Conservation (phyloP, 2,329 filamentous ascomycete species). For the Penicillium digitatum region DNA sequence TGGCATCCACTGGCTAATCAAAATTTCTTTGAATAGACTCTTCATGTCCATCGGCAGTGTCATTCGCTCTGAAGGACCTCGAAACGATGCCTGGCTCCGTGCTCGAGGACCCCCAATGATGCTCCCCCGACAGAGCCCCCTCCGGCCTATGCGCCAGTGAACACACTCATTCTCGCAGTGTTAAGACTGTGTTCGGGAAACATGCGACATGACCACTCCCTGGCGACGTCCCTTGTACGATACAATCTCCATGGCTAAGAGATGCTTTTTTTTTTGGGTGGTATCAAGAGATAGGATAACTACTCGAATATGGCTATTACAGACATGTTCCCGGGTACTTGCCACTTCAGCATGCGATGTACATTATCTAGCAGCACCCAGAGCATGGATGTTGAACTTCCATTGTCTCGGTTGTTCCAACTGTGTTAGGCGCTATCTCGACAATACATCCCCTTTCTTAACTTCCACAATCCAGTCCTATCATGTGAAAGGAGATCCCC, state of each 20-base stretch:
- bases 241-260: conserved; percentile 21
- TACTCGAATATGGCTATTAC: not conserved
- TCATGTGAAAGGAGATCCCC: not conserved
- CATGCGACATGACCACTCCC: conserved; percentile 23
- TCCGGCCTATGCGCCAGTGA: conserved; percentile 34
- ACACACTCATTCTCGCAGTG: conserved; percentile 2
- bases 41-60: conserved; percentile 99
- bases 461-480: not conserved
- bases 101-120: conserved; percentile 72
- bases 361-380: conserved; percentile 8
- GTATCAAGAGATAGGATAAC: conserved; percentile 8
- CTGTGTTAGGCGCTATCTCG: not conserved
- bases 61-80: conserved; percentile 84
- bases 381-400: not conserved
- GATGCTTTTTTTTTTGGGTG: conserved; percentile 10
- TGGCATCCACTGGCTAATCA: not conserved
- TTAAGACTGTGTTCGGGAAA: conserved; percentile 11
- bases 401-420: not conserved
- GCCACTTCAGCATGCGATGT: conserved; percentile 4
- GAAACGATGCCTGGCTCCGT: conserved; percentile 70
- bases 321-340: conserved; percentile 2
- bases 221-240: conserved; percentile 30
- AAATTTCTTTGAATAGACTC: conserved; percentile 53
- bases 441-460: not conserved
- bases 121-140: conserved; percentile 46